These are phyloP conservation scores for Annona cherimola DNA, from an alignment of 164 flowering plant genomes.

Conservation along the genomic window DNA sequence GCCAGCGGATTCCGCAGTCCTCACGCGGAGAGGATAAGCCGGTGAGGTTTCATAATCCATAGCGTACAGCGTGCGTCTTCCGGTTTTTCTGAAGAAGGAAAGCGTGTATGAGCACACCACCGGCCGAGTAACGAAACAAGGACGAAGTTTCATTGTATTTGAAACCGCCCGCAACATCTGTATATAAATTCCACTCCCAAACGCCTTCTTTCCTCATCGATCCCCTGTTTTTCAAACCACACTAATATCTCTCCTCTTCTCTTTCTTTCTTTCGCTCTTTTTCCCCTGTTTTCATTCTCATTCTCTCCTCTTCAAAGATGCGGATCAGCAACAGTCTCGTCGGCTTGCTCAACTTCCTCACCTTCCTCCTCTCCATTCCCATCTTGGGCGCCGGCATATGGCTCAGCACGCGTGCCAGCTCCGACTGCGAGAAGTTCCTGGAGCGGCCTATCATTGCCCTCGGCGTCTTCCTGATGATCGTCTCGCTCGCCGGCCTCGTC, in stretches of 20 bases:
- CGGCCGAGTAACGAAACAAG: too few species aligned
- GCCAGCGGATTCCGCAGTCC: too few species aligned
- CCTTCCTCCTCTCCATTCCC: slow-evolving; percentile 57
- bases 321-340: slow-evolving; percentile 48
- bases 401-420: slow-evolving; percentile 40
- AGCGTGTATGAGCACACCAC: too few species aligned
- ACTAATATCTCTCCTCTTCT: too few species aligned
- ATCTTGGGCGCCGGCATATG: slow-evolving; percentile 59
- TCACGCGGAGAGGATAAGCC: too few species aligned
- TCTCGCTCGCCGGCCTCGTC: slow-evolving; percentile 60
- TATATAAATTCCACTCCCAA: background rate
- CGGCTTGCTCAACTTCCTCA: slow-evolving; percentile 55
- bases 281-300: background rate
- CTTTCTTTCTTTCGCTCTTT: background rate
- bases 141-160: background rate
- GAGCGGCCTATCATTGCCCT: slow-evolving; percentile 45
- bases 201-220: background rate
- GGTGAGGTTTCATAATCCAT: too few species aligned
- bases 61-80: too few species aligned
- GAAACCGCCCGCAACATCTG: slow-evolving; percentile 1
- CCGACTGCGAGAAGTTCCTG: slow-evolving; percentile 56
- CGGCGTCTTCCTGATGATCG: slow-evolving; percentile 52
- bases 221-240: background rate
- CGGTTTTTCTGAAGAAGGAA: too few species aligned
- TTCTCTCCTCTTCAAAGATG: slow-evolving; percentile 18